Evolutionary conservation across 2,329 filamentous ascomycete genomes (phyloP).

Genomic region (Raffaelea deltoideospora): DNA sequence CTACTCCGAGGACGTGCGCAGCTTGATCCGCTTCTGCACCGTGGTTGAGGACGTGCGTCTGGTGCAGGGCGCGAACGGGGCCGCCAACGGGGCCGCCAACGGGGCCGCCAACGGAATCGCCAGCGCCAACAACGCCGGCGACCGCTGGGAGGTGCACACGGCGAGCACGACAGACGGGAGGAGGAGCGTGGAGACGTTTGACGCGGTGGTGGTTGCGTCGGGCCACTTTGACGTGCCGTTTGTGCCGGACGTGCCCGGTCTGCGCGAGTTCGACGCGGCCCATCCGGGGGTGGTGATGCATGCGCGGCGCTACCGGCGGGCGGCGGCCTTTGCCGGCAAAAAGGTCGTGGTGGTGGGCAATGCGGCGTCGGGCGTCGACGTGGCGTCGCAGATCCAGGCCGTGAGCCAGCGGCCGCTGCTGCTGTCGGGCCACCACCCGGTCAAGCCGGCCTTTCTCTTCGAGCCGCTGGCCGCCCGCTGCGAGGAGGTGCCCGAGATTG

Average conservation of each 20-base stretch:
- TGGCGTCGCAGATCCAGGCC: conserved; percentile 57
- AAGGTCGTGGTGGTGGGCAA: conserved; percentile 78
- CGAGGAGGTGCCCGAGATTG: conserved; percentile 39
- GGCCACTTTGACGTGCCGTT: conserved; percentile 60
- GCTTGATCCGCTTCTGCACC: conserved; percentile 54
- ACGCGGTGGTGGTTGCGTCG: conserved; percentile 61
- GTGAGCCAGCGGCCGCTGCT: conserved; percentile 46
- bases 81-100: not conserved
- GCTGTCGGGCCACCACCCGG: conserved; percentile 42
- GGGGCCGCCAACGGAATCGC: not conserved
- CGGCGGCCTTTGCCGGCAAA: conserved; percentile 46
- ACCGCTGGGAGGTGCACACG: conserved; percentile 48
- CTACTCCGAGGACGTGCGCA: conserved; percentile 54
- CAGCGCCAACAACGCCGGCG: conserved; percentile 13
- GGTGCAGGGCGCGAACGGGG: conserved; percentile 8
- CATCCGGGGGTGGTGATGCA: conserved; percentile 52
- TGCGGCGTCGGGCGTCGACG: conserved; percentile 70
- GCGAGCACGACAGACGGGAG: conserved; percentile 17
- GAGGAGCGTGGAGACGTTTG: conserved; percentile 34
- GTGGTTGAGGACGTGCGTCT: conserved; percentile 48
- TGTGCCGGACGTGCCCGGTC: conserved; percentile 46
- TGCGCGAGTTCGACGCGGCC: conserved; percentile 40
- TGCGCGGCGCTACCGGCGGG: conserved; percentile 64
- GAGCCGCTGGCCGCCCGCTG: conserved; percentile 26
- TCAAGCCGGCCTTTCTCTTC: conserved; percentile 15